phyloP scores from a whole-genome alignment of 768 basidiomycete species.

The Pulveroboletus sp. region DNA sequence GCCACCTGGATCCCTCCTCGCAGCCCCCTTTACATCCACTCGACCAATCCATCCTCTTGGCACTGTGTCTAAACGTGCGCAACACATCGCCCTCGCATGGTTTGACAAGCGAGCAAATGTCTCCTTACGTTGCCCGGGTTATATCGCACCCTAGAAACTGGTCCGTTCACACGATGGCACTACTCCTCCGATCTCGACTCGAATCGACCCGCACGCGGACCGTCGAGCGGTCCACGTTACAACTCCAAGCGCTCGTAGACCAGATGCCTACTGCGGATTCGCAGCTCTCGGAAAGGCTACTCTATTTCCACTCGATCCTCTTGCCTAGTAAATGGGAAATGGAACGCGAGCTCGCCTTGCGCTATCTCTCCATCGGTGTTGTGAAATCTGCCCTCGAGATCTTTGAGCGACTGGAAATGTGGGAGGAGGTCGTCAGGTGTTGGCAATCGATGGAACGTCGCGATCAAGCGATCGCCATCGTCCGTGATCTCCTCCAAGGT shows the following conservation, averaged over 20 bases:
- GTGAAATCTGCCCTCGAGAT: conserved; percentile 88
- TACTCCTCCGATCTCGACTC: conserved; percentile 87
- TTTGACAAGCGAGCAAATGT: conserved; percentile 87
- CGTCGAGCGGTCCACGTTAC: conserved; percentile 86
- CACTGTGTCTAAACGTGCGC: conserved; percentile 84
- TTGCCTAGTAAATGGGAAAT: conserved; percentile 92
- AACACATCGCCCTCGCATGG: conserved; percentile 89
- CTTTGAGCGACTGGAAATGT: conserved; percentile 94
- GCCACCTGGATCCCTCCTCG: conserved; percentile 72
- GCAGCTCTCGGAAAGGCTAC: conserved; percentile 63
- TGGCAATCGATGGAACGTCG: conserved; percentile 75
- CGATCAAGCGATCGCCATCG: conserved; percentile 75
- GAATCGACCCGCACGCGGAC: conserved; percentile 87
- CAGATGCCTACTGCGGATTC: conserved; percentile 93
- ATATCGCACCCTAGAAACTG: conserved; percentile 89
- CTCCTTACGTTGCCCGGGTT: conserved; percentile 86
- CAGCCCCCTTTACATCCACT: conserved; percentile 89
- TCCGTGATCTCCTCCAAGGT: conserved; percentile 81
- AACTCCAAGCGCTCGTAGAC: conserved; percentile 92
- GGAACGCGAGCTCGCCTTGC: conserved; percentile 82
- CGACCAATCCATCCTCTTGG: conserved; percentile 89
- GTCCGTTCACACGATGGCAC: conserved; percentile 95
- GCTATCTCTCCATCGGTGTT: conserved; percentile 83
- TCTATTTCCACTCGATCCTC: conserved; percentile 74
- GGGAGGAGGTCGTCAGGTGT: conserved; percentile 94